Percentiles rank a stretch among this genome's conserved stretches.
These are phyloP conservation scores for Candolleomyces aberdarensis DNA, from an alignment of 768 basidiomycete genomes.

Conservation along the genomic window DNA sequence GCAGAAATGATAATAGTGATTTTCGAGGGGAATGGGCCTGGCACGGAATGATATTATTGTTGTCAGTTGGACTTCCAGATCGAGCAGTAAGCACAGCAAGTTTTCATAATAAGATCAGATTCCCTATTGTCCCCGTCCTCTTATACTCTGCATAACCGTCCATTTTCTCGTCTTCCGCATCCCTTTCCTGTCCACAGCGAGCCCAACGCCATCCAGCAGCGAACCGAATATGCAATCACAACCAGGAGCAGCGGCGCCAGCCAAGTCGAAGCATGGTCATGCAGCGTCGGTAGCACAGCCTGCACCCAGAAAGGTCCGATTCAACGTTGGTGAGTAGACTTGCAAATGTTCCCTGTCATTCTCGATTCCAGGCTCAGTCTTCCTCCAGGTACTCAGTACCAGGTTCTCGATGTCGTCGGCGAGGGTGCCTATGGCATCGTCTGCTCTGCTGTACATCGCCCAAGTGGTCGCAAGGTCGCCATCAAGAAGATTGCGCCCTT, in stretches of 20 bases:
- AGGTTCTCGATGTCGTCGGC: constrained; percentile 83
- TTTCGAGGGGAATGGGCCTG: neutral
- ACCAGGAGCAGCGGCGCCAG: constrained; percentile 20
- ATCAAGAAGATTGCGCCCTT: constrained; percentile 97
- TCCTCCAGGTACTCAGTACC: constrained; percentile 66
- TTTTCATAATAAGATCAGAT: constrained; percentile 8
- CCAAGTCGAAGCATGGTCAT: constrained; percentile 37
- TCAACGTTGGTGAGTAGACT: constrained; percentile 67
- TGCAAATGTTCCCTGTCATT: constrained; percentile 5
- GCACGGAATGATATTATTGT: neutral
- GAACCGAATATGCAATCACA: constrained; percentile 14
- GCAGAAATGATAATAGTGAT: neutral
- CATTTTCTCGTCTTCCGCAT: constrained; percentile 8
- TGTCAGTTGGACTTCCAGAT: neutral
- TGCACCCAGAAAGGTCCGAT: constrained; percentile 80
- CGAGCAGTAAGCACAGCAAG: neutral
- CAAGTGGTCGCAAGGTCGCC: constrained; percentile 88
- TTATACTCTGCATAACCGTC: constrained; percentile 2
- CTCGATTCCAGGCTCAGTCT: constrained; percentile 7
- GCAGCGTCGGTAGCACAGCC: constrained; percentile 41
- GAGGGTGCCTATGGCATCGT: constrained; percentile 96
- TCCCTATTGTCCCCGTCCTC: constrained; percentile 3
- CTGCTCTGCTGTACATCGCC: constrained; percentile 85
- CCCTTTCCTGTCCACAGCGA: constrained; percentile 4
- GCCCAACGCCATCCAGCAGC: constrained; percentile 26